Evolutionary conservation across 2,329 filamentous ascomycete genomes (phyloP).

Genomic region (Penicillium rolfsii): DNA sequence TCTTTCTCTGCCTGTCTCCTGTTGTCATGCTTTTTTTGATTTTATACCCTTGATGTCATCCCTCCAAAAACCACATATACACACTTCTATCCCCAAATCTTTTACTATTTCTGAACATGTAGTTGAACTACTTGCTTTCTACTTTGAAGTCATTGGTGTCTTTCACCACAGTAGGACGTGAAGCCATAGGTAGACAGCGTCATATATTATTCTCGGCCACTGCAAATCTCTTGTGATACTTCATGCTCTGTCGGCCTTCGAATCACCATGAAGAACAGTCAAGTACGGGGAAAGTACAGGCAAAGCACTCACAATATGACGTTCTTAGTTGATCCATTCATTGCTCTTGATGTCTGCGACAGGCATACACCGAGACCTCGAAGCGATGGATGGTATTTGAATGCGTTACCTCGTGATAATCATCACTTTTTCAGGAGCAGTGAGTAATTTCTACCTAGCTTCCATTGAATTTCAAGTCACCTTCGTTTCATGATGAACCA

Average conservation of each 20-base stretch:
- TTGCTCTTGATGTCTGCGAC: too few relatives aligned
- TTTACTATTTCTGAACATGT: too few relatives aligned
- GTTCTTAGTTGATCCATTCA: not conserved
- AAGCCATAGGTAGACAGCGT: not conserved
- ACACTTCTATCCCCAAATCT: not conserved
- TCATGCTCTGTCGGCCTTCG: not conserved
- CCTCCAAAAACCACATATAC: not conserved
- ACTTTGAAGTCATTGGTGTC: not conserved
- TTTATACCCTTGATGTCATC: conserved; percentile 5
- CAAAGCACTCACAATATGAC: not conserved
- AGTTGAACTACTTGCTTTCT: not conserved
- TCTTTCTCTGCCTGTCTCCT: not conserved
- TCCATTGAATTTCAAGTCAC: not conserved
- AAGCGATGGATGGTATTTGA: not conserved
- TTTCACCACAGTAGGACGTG: not conserved
- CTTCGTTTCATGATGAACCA: not conserved
- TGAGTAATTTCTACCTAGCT: not conserved
- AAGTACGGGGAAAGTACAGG: not conserved
- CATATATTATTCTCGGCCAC: not conserved
- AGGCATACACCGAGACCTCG: not conserved
- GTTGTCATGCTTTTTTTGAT: not conserved
- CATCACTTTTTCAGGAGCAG: not conserved
- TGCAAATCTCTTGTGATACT: not conserved
- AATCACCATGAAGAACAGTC: not conserved
- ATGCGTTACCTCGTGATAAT: not conserved